Conservation (phyloP, 75 land plant genomes). For the Cupressus sempervirens region DNA sequence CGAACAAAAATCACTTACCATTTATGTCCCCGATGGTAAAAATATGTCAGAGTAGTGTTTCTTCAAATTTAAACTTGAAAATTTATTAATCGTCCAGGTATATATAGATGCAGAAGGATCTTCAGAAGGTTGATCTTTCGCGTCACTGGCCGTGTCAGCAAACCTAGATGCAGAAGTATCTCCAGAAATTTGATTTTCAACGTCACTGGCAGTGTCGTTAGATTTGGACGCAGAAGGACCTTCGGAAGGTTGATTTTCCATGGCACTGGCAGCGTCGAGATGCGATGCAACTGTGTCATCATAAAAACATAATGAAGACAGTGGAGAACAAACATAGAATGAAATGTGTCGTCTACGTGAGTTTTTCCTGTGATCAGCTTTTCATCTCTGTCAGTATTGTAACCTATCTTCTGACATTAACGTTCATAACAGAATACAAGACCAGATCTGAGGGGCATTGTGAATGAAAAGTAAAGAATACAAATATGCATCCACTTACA, state of each 20-base stretch:
- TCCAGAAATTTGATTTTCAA: slow-evolving; percentile 73
- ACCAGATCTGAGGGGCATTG: too few relatives aligned
- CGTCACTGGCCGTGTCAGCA: slow-evolving; percentile 53
- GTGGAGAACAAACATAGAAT: too few relatives aligned
- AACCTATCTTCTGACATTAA: too few relatives aligned
- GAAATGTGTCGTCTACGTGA: too few relatives aligned
- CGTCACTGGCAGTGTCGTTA: slow-evolving; percentile 52
- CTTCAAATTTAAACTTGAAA: slow-evolving; percentile 64
- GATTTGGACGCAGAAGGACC: slow-evolving; percentile 72
- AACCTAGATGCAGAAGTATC: slow-evolving; percentile 75
- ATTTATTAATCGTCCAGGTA: slow-evolving; percentile 83
- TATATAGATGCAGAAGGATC: slow-evolving; percentile 73
- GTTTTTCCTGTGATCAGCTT: too few relatives aligned
- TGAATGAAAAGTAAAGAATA: too few relatives aligned
- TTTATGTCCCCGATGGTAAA: slow-evolving; percentile 84
- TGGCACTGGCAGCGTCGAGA: slow-evolving; percentile 47
- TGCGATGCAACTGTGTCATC: slow-evolving; percentile 39
- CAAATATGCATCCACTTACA: too few relatives aligned
- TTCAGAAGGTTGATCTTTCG: slow-evolving; percentile 75
- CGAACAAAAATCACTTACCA: slow-evolving; percentile 42
- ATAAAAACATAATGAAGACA: too few relatives aligned
- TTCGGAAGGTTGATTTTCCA: slow-evolving; percentile 74
- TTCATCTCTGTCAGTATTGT: too few relatives aligned
- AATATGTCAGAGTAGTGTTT: slow-evolving; percentile 83
- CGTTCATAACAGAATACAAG: too few relatives aligned